Conservation (phyloP, 2,329 filamentous ascomycete genomes). For the Aspergillus sp. region DNA sequence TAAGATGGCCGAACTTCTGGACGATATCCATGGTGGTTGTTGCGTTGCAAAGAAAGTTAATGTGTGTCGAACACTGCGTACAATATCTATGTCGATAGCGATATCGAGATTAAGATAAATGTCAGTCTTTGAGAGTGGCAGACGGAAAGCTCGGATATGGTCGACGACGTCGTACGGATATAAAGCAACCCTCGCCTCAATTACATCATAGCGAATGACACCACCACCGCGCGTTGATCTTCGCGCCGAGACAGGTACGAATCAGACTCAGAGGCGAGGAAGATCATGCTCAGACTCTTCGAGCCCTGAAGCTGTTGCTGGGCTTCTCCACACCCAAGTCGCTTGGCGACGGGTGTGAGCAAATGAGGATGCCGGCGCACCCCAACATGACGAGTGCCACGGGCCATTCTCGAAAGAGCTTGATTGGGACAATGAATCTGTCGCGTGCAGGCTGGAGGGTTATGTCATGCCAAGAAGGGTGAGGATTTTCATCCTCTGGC, state of each 20-base stretch:
- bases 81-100: not conserved
- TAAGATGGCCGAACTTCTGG: conserved; percentile 15
- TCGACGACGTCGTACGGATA: not conserved
- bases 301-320: not conserved
- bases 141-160: too few relatives aligned
- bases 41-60: not conserved
- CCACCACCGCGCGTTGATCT: not conserved
- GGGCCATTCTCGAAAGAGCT: not conserved
- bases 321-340: not conserved
- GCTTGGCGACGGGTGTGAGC: not conserved
- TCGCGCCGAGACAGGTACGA: not conserved
- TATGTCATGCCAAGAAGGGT: not conserved
- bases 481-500: too few relatives aligned
- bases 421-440: not conserved
- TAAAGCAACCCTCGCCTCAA: not conserved
- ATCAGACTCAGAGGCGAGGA: not conserved
- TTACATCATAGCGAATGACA: not conserved
- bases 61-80: not conserved
- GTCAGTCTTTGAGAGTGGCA: too few relatives aligned
- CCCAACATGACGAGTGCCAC: not conserved
- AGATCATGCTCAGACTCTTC: not conserved
- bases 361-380: not conserved
- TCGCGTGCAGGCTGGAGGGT: not conserved
- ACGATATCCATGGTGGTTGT: conserved; percentile 13
- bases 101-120: not conserved